phyloP scores from a whole-genome alignment of 495 filamentous ascomycete genomes.

The Filosporella fistucella region DNA sequence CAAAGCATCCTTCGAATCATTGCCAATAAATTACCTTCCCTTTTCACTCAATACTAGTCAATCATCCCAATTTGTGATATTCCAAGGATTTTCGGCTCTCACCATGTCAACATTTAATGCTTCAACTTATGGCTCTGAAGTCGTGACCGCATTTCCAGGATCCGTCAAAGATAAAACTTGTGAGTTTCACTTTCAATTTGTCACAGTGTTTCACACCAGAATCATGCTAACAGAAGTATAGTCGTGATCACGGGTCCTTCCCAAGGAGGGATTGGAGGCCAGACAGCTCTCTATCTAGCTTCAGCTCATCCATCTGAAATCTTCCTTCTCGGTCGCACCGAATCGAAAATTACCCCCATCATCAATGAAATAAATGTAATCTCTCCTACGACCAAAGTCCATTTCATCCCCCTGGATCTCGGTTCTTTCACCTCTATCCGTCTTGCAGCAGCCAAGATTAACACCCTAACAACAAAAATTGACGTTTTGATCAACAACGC shows the following conservation, averaged over 20 bases:
- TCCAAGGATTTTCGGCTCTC: too few species aligned
- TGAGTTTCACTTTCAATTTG: conserved; percentile 13
- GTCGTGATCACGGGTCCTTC: conserved; percentile 26
- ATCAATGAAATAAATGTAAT: conserved; percentile 14
- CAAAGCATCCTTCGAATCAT: too few species aligned
- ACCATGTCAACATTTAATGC: conserved; percentile 2
- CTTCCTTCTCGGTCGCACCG: conserved; percentile 48
- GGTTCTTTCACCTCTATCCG: conserved; percentile 34
- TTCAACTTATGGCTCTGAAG: conserved; percentile 35
- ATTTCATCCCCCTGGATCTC: conserved; percentile 35
- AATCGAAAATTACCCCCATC: conserved; percentile 10
- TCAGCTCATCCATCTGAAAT: conserved; percentile 44
- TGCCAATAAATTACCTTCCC: too few species aligned
- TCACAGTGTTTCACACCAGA: too few species aligned
- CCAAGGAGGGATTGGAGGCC: conserved; percentile 21
- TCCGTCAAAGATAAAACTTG: conserved; percentile 32
- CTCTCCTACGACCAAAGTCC: neutral
- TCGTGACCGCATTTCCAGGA: conserved; percentile 35
- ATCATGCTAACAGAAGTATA: too few species aligned
- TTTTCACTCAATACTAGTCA: too few species aligned
- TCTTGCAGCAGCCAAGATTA: conserved; percentile 35
- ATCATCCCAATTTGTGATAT: too few species aligned
- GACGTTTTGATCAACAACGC: conserved; percentile 23
- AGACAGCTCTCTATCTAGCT: conserved; percentile 36
- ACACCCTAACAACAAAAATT: conserved; percentile 26